Evolutionary conservation across 2,329 filamentous ascomycete species (phyloP), one percentile per base, ranked within the genome.

Genomic region (Diaporthe capsici): DNA sequence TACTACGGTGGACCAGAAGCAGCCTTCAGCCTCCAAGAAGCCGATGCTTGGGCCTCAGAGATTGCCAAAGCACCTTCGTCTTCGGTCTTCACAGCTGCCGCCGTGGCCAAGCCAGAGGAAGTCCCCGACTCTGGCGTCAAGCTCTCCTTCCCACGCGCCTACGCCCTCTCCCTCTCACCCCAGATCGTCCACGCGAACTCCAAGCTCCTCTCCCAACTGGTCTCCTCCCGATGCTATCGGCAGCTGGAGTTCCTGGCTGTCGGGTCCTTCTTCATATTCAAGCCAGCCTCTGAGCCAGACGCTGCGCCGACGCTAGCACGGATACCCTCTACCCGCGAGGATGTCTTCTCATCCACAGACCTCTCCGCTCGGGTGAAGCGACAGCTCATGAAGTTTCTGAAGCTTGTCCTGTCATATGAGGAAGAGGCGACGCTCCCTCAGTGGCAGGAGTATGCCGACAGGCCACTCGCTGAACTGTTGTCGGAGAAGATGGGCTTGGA

Each of bases 181-280:
- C 94, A 97, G 81, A 87, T 98, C 77, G 92, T 98, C 72, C 97
- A 98, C 84, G 91, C 94, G 13, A 93, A 93, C 72, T 98, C 96
- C 3, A 88, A 91, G 78, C 89, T 98, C 47, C 87, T 98, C 7
- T 90, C 92, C 12, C 90, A 92, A 80, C 90, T 98, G 22, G 94
- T 98, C n/a, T 95, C 95, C 2, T 98, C 96, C 9, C 94, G 93
- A 79, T 94, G 95, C 17, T 96, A 96, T 81, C 91, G 93, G 31
- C 96, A 98, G 85, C 90, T 99, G 63, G 96, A 98, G 82, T 98
- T 98, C 80, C 91, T 97, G 77, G 95, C 96, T 39, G 94, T 98
- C 37, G 96, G 96, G 37, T 96, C 94, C 74, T 98, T 96, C 91
- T 98, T 94, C 90, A 91, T 98, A 73, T 93, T 92, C 81, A 87